Evolutionary conservation across 345 rosid species (phyloP).

Genomic region (Trapa bicornis): DNA sequence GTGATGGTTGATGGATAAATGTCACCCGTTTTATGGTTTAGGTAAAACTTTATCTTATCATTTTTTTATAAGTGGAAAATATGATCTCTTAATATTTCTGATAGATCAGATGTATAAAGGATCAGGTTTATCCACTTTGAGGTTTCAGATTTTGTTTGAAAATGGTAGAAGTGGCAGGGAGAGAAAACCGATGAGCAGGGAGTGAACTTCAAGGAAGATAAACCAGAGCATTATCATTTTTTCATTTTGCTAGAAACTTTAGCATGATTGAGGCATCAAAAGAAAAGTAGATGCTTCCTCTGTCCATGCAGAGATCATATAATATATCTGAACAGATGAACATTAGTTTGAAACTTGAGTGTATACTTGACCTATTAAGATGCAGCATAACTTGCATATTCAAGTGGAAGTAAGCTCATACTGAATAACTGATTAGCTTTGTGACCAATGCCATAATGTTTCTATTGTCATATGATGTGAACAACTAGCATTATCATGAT

Average conservation of each 20-base stretch:
- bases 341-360: not conserved
- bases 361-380: too few relatives aligned
- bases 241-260: not conserved
- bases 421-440: too few relatives aligned
- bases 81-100: not conserved
- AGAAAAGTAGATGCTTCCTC: not conserved
- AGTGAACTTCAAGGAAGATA: not conserved
- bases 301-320: not conserved
- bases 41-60: too few relatives aligned
- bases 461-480: not conserved
- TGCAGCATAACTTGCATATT: not conserved
- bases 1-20: too few relatives aligned
- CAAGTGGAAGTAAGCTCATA: not conserved
- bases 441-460: too few relatives aligned
- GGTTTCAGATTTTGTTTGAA: not conserved
- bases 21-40: not conserved
- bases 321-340: not conserved
- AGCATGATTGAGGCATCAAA: not conserved
- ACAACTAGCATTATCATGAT: not conserved
- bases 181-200: not conserved
- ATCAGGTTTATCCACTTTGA: not conserved
- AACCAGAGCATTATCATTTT: not conserved
- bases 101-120: not conserved
- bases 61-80: not conserved
- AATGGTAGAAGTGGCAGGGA: not conserved